Evolutionary conservation across 2,329 filamentous ascomycete species (phyloP), one percentile per base, ranked within the genome.

Genomic region (Pleurostoma richardsiae): DNA sequence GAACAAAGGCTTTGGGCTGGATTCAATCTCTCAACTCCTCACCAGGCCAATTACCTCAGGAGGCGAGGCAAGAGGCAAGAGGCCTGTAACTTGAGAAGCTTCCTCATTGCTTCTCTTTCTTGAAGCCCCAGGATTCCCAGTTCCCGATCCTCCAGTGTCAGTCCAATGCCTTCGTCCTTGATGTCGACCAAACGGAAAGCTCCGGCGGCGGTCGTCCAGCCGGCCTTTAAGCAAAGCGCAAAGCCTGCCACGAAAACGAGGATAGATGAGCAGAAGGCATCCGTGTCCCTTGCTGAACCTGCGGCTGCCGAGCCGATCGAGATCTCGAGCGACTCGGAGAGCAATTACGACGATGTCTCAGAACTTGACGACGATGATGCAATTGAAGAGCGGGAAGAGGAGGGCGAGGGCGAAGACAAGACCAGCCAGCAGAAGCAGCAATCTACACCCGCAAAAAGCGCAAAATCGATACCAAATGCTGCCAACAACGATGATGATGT

Each of bases 161-260:
- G 19, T 19, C 19, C 19, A 19, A 19, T 19, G 19, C 19, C 19
- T 19, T 19, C 19, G 19, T 19, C 19, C 19, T 19, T 19, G 50
- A 81, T 82, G 75, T 79, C 80, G 51, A 76, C 79, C 40, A 85
- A 82, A 65, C 71, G 80, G 61, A 85, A 82, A 73, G 69, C 74
- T 48, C 67, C 77, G 50, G 70, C 72, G 52, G 77, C 76, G 66
- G 69, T 85, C 57, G 78, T 76, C 48, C 67, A 74, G 49, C 82
- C 82, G 0, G 68, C 72, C 10, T 68, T 77, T 50, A 78, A 73
- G 62, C 68, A 72, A 46, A 74, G 69, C 59, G 78, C 78, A 48
- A 80, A 77, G 59, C 61, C 69, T 19, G 57, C 71, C 3, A 64
- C 68, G 41, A 80, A 74, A 58, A 63, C 68, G 39, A 72, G 68